Conservation (phyloP, 352 stramenopile species). For the Phytophthora ohioensis region DNA sequence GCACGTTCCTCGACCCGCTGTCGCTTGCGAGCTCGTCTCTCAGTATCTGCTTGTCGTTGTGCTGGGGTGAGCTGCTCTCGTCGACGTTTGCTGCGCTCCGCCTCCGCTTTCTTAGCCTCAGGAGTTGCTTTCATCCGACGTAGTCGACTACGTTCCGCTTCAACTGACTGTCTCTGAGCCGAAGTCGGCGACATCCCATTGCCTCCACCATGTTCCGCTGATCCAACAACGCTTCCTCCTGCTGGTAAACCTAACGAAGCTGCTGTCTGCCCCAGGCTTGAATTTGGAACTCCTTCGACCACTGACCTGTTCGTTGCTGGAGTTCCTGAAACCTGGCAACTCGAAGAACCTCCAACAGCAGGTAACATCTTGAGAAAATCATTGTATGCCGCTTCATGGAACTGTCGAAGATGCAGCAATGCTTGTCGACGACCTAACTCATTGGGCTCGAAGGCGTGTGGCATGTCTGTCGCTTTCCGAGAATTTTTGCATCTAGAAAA, state of each 20-base stretch:
- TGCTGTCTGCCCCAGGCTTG: not conserved
- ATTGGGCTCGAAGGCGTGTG: constrained; percentile 67
- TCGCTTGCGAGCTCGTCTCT: constrained; percentile 69
- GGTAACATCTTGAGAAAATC: constrained; percentile 60
- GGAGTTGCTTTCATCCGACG: constrained; percentile 56
- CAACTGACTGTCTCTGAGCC: constrained; percentile 44
- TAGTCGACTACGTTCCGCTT: constrained; percentile 70
- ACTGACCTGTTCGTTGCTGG: not conserved
- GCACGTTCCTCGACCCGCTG: constrained; percentile 59
- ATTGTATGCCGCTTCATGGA: constrained; percentile 64
- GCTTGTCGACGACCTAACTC: constrained; percentile 68
- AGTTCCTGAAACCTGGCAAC: not conserved
- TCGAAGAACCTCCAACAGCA: constrained; percentile 23
- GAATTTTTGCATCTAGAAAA: constrained; percentile 55
- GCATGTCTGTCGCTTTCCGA: constrained; percentile 56
- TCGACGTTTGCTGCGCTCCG: constrained; percentile 63
- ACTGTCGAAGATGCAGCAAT: constrained; percentile 69
- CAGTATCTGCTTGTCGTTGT: constrained; percentile 69
- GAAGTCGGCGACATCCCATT: not conserved
- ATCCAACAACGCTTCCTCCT: not conserved
- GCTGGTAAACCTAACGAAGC: not conserved
- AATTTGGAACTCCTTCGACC: not conserved
- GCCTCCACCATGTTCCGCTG: not conserved
- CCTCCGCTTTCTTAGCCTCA: constrained; percentile 59
- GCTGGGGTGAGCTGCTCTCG: constrained; percentile 69